phyloP scores from a whole-genome alignment of 352 stramenopile species.

The Phytophthora pluvialis region DNA sequence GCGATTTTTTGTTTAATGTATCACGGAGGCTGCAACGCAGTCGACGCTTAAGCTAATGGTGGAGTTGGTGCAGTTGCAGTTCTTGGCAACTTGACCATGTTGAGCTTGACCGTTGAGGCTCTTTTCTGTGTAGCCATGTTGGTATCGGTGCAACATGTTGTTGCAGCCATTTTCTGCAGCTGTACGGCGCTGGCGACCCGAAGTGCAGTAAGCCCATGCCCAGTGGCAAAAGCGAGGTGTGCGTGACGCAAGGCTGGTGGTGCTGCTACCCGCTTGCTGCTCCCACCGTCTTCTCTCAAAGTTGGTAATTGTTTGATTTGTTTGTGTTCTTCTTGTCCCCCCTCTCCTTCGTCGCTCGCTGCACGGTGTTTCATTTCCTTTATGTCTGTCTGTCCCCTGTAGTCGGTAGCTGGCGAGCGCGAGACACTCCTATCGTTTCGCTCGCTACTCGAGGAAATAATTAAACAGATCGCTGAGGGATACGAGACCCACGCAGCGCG shows the following conservation, averaged over 20 bases:
- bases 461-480: slow-evolving; percentile 91
- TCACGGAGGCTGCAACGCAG: slow-evolving; percentile 4
- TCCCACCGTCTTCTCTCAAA: slow-evolving; percentile 27
- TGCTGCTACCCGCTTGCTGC: slow-evolving; percentile 11
- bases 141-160: background rate
- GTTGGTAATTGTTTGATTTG: slow-evolving; percentile 42
- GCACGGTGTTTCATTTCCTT: slow-evolving; percentile 34
- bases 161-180: background rate
- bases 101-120: background rate
- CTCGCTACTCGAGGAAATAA: slow-evolving; percentile 88
- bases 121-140: slow-evolving; percentile 2
- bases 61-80: background rate
- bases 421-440: slow-evolving; percentile 25
- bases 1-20: slow-evolving; percentile 20
- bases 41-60: background rate
- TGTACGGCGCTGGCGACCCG: no score
- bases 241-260: background rate
- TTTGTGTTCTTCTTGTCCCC: slow-evolving; percentile 37
- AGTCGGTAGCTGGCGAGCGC: slow-evolving; percentile 20
- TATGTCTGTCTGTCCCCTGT: slow-evolving; percentile 21
- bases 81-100: no score
- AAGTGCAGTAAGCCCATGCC: background rate
- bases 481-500: slow-evolving; percentile 82
- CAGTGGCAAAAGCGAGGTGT: background rate
- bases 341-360: slow-evolving; percentile 13